These are phyloP conservation scores for Allomyces macrogynus DNA, from an alignment of 192 early-diverging fungal genomes.

Conservation along the genomic window DNA sequence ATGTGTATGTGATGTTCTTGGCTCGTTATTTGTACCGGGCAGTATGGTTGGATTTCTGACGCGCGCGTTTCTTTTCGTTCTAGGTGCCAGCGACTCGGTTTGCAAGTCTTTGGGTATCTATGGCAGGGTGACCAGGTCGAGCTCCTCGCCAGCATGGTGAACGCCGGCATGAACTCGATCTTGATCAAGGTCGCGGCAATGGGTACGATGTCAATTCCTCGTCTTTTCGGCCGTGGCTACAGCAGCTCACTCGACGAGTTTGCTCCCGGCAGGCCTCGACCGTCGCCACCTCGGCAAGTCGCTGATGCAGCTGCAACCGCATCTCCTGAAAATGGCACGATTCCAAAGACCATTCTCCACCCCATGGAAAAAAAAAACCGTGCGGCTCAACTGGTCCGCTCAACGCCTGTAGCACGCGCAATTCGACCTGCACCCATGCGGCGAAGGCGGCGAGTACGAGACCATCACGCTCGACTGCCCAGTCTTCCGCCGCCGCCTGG, in stretches of 20 bases:
- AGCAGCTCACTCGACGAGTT: constrained; percentile 1
- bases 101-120: constrained; percentile 64
- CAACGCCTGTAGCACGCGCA: constrained; percentile 28
- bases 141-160: constrained; percentile 70
- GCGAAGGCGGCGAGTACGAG: constrained; percentile 97
- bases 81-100: constrained; percentile 64
- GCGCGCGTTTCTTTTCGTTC: background rate
- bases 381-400: background rate
- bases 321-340: constrained; percentile 40
- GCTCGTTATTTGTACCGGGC: constrained; percentile 5
- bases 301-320: constrained; percentile 53
- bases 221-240: constrained; percentile 1
- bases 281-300: constrained; percentile 52
- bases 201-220: constrained; percentile 5
- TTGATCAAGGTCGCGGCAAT: constrained; percentile 85
- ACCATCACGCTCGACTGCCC: constrained; percentile 83
- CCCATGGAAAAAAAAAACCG: background rate
- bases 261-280: constrained; percentile 32
- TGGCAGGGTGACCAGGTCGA: constrained; percentile 75
- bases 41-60: background rate
- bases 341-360: background rate
- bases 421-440: constrained; percentile 73
- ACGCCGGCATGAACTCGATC: constrained; percentile 51
- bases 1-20: constrained; percentile 45
- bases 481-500: constrained; percentile 64